Evolutionary conservation across 345 rosid species (phyloP).

Genomic region (Populus ilicifolia): DNA sequence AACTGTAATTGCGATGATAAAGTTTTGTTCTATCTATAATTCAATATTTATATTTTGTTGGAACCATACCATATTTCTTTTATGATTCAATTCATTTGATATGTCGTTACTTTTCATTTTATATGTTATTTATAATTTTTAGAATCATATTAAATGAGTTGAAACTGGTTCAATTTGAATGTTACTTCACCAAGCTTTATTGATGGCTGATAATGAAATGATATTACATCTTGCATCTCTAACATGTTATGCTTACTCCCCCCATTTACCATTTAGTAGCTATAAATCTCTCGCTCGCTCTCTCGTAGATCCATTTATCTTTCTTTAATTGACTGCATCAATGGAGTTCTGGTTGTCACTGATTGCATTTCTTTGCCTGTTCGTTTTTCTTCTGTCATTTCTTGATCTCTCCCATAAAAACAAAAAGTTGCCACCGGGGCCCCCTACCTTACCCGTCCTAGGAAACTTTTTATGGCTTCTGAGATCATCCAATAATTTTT

Average conservation of each 20-base stretch:
- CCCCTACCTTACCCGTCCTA: conserved; percentile 1
- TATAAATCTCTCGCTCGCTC: neutral
- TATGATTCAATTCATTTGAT: no score
- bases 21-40: no score
- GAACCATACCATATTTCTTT: no score
- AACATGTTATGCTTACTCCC: neutral
- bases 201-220: neutral
- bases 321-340: neutral
- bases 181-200: no score
- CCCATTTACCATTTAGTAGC: neutral
- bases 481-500: conserved; percentile 10
- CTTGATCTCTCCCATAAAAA: neutral
- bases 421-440: conserved; percentile 3
- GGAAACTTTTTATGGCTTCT: conserved; percentile 10
- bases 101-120: no score
- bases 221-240: neutral
- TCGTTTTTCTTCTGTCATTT: neutral
- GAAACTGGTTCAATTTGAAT: neutral
- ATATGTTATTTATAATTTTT: no score
- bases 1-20: no score
- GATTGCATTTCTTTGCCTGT: neutral
- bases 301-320: neutral
- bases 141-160: neutral
- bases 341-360: conserved; percentile 6
- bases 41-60: no score